Base-by-base conservation (phyloP, 345 rosid genomes). In the Clarkia xantiana region DNA sequence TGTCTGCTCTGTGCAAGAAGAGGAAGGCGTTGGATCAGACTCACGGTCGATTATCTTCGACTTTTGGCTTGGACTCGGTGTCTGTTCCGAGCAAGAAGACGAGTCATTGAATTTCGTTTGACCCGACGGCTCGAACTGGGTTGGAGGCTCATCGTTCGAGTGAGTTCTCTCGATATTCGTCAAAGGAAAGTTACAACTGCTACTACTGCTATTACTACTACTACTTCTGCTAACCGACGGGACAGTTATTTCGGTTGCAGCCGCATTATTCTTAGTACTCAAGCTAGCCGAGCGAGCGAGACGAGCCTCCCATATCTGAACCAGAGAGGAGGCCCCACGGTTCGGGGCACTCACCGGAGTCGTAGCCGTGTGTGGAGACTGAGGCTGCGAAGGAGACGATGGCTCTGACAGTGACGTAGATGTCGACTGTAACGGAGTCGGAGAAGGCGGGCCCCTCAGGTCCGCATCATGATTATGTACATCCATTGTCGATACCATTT, bases 221-320 rank as follows among this genome's bases (percentile, higher is more conserved):
- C 42, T 16, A 14, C 38, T 49, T 19, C 16, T 20, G 18, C 41
- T 22, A 9, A 25, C 11, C 18, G 51, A 20, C 9, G 1, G 51
- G 51, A 34, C 36, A n/a, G 29, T 23, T 23, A 6, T 3, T 3
- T 23, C 3, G 4, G 29, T 23, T 23, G 6, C 29, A 23, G 6
- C 29, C 11, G 52, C 10, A 7, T 38, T 29, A 4, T 38, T 10
- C 10, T 18, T n/a, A 11, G 13, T 14, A 18, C 14, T 34, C 42
- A 34, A 11, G 40, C 41, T 22, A 2, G 34, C 12, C 13, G 53
- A 29, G 2, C 5, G 41, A 40, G 40, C 41, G 12, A 49, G 42
- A 18, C 53, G 41, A 40, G 53, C 53, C 20, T 49, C 53, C 53
- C 53, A 49, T 34, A 49, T 49, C 6, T 49, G 53, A 17, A 49